These are phyloP conservation scores for Moniliella sp. DNA, from an alignment of 1,284 basidiomycete species.

Conservation along the genomic window DNA sequence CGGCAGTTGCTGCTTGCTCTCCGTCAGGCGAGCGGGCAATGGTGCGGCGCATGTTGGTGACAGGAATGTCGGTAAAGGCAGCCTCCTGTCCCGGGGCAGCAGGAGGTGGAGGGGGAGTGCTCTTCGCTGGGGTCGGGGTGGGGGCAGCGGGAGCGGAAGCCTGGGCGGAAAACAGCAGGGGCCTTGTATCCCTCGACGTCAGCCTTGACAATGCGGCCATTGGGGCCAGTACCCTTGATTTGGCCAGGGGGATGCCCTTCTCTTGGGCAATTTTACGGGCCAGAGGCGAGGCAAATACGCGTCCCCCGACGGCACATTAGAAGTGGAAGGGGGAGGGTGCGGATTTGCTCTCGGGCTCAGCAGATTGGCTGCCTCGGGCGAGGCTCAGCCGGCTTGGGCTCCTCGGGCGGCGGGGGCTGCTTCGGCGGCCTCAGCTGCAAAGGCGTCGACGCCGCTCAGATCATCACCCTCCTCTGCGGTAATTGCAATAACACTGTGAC, in stretches of 20 bases:
- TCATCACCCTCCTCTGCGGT: constrained; percentile 88
- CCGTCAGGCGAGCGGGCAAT: constrained; percentile 73
- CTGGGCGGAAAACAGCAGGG: not conserved
- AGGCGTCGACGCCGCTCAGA: constrained; percentile 53
- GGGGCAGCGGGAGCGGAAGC: constrained; percentile 2
- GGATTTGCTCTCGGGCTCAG: too few species aligned
- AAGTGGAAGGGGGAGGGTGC: constrained; percentile 35
- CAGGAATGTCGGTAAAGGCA: constrained; percentile 79
- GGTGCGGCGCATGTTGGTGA: constrained; percentile 77
- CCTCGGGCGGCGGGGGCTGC: not conserved
- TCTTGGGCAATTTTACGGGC: constrained; percentile 88
- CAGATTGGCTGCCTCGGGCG: constrained; percentile 19
- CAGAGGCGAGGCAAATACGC: constrained; percentile 75
- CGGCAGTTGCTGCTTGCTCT: constrained; percentile 77
- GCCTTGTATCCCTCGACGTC: constrained; percentile 67
- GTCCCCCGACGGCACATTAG: too few species aligned
- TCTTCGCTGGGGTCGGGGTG: constrained; percentile 5
- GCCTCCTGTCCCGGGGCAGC: constrained; percentile 7
- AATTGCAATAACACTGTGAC: constrained; percentile 74
- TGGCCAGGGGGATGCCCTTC: constrained; percentile 71
- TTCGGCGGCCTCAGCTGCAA: constrained; percentile 39
- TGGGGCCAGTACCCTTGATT: constrained; percentile 80
- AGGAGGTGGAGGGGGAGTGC: constrained; percentile 7
- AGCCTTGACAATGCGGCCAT: constrained; percentile 74
- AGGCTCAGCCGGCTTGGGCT: not conserved